These are phyloP conservation scores for Zymoseptoria passerinii DNA, from an alignment of 2,329 filamentous ascomycete species.

Conservation along the genomic window DNA sequence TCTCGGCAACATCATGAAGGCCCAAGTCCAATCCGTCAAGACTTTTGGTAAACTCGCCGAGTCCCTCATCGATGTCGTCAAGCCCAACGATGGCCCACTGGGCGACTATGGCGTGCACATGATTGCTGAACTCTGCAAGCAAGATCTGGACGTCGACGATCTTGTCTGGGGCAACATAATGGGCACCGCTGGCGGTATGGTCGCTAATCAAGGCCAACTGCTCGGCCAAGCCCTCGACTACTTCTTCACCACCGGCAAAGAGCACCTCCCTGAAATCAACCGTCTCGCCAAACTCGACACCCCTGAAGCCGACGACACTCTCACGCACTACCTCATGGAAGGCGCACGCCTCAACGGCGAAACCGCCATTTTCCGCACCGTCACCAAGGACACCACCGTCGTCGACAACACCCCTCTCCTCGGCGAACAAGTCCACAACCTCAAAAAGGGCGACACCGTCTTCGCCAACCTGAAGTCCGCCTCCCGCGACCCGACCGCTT, in stretches of 20 bases:
- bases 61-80: constrained; percentile 34
- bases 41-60: constrained; percentile 33
- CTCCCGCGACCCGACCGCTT: constrained; percentile 33
- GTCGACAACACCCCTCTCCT: constrained; percentile 23
- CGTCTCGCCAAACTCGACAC: constrained; percentile 39
- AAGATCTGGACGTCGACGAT: constrained; percentile 36
- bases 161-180: constrained; percentile 52
- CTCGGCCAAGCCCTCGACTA: constrained; percentile 51
- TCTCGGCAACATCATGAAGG: constrained; percentile 43
- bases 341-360: constrained; percentile 37
- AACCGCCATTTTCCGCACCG: constrained; percentile 35
- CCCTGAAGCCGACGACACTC: constrained; percentile 39
- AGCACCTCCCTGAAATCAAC: constrained; percentile 43
- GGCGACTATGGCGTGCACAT: constrained; percentile 49
- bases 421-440: constrained; percentile 18
- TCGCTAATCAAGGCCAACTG: constrained; percentile 50
- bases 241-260: constrained; percentile 44
- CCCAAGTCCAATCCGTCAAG: constrained; percentile 41
- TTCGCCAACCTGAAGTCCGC: constrained; percentile 38
- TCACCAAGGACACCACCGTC: constrained; percentile 28
- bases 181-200: constrained; percentile 49
- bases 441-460: constrained; percentile 33
- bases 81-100: constrained; percentile 33
- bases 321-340: constrained; percentile 46
- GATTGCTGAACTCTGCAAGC: constrained; percentile 45